Percentiles rank a stretch among this genome's conserved stretches.
These are phyloP conservation scores for Pichia sp. DNA, from an alignment of 1,139 yeast genomes.

Conservation along the genomic window DNA sequence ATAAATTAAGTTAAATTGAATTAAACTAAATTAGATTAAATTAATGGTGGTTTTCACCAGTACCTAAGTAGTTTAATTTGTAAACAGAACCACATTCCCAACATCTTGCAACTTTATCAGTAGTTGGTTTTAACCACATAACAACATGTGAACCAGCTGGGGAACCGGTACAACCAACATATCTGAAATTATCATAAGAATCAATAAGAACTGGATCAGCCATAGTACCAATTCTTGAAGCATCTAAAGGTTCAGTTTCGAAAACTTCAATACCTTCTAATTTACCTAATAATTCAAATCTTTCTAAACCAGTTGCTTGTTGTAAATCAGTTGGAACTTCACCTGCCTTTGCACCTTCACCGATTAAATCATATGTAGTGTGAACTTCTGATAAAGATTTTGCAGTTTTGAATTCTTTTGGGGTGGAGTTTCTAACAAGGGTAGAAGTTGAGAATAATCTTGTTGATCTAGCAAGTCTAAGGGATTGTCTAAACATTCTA, in stretches of 20 bases:
- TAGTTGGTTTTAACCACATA: constrained; percentile 91
- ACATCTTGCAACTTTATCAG: constrained; percentile 83
- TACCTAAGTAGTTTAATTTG: constrained; percentile 85
- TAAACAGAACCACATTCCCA: constrained; percentile 98
- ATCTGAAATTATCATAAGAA: constrained; percentile 88
- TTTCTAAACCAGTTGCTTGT: constrained; percentile 97
- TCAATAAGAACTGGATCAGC: constrained; percentile 84
- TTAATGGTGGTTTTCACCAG: constrained; percentile 24
- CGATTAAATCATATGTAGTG: constrained; percentile 76
- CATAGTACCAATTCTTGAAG: constrained; percentile 86
- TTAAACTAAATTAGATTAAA: not conserved
- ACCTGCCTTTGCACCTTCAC: constrained; percentile 81
- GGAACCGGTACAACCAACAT: constrained; percentile 95
- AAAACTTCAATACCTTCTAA: constrained; percentile 94
- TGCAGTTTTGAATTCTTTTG: constrained; percentile 51
- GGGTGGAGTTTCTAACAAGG: constrained; percentile 21
- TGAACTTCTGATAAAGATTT: constrained; percentile 66
- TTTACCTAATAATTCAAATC: constrained; percentile 92
- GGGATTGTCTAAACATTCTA: constrained; percentile 31
- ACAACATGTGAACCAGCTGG: constrained; percentile 89
- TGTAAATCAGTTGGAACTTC: constrained; percentile 89
- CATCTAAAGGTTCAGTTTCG: constrained; percentile 83
- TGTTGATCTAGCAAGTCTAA: constrained; percentile 28
- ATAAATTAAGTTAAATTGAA: not conserved
- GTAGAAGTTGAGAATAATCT: constrained; percentile 27